phyloP scores from a whole-genome alignment of 2,329 filamentous ascomycete genomes.

The Clonostachys rosea region DNA sequence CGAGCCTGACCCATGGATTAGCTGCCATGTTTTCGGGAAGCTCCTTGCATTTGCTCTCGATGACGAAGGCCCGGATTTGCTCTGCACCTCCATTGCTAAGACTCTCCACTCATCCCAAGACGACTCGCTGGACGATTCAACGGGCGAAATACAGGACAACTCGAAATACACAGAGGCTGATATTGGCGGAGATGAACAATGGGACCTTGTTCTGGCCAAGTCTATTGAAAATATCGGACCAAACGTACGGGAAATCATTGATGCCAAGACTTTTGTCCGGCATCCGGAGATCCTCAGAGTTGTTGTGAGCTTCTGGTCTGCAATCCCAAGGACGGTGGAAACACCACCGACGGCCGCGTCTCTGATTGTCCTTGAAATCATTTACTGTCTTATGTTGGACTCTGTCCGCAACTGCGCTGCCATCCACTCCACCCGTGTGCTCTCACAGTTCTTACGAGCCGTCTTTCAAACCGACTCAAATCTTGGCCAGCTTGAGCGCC shows the following conservation, averaged over 20 bases:
- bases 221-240: conserved; percentile 29
- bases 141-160: conserved; percentile 13
- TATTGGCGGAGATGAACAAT: conserved; percentile 26
- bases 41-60: conserved; percentile 78
- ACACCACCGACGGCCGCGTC: conserved; percentile 46
- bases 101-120: conserved; percentile 8
- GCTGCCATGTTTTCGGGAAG: conserved; percentile 74
- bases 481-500: conserved; percentile 50
- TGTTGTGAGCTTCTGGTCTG: conserved; percentile 60
- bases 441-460: conserved; percentile 61
- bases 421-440: conserved; percentile 67
- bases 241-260: conserved; percentile 42
- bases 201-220: conserved; percentile 27
- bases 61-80: conserved; percentile 66
- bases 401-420: conserved; percentile 67
- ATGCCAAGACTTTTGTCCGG: conserved; percentile 45
- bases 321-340: conserved; percentile 44
- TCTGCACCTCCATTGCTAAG: conserved; percentile 54
- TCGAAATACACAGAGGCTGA: conserved; percentile 6
- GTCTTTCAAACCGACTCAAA: conserved; percentile 49
- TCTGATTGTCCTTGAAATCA: conserved; percentile 60
- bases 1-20: conserved; percentile 64
- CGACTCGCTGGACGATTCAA: neutral
- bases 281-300: conserved; percentile 60
- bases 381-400: conserved; percentile 51